Conservation (phyloP, 2,329 filamentous ascomycete species). For the Metarhizium robertsii region DNA sequence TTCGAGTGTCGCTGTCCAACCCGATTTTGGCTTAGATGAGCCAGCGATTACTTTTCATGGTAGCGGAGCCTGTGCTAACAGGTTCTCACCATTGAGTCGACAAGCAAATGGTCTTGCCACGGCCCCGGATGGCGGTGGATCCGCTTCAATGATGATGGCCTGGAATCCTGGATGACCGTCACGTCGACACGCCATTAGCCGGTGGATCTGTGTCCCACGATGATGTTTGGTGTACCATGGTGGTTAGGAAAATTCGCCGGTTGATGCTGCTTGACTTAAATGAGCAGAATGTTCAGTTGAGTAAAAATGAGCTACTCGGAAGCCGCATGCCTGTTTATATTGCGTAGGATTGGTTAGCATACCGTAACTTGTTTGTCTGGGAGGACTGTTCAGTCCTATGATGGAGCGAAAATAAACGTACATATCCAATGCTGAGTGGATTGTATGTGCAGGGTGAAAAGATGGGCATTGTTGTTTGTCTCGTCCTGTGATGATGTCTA, state of each 20-base stretch:
- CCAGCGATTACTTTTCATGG: neutral
- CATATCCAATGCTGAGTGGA: too few species aligned
- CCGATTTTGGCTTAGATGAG: conserved; percentile 5
- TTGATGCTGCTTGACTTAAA: conserved; percentile 48
- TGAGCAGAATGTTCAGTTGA: conserved; percentile 41
- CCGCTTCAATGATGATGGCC: neutral
- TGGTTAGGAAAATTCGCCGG: conserved; percentile 51
- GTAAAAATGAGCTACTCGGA: conserved; percentile 43
- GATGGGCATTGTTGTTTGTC: too few species aligned
- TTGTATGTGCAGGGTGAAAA: too few species aligned
- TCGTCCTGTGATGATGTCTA: too few species aligned
- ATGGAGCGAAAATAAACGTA: too few species aligned
- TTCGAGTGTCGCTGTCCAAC: conserved; percentile 12
- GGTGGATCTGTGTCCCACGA: conserved; percentile 18
- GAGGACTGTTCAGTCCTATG: neutral
- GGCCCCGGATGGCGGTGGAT: neutral
- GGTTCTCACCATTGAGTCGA: neutral
- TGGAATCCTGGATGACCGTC: neutral
- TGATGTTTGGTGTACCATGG: conserved; percentile 44
- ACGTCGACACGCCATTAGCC: neutral
- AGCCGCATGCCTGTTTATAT: conserved; percentile 49
- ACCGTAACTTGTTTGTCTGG: neutral
- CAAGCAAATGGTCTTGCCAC: neutral
- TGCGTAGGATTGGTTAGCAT: conserved; percentile 13
- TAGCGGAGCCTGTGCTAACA: neutral